Conservation (phyloP, 2,329 filamentous ascomycete species). For the Nigrospora osmanthi region DNA sequence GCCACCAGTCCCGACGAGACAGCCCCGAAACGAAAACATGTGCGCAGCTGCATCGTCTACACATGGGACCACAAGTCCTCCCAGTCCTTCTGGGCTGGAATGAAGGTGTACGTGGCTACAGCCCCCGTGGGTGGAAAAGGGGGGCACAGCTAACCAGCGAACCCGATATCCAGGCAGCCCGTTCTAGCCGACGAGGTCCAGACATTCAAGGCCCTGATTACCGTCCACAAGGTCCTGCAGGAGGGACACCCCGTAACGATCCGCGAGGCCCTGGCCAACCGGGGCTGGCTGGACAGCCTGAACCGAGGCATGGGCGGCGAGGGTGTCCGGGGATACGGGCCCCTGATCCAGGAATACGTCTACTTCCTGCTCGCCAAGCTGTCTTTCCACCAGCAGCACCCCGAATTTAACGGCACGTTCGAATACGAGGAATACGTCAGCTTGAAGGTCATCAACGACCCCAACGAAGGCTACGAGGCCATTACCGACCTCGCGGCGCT, state of each 20-base stretch:
- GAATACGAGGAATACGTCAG: slow-evolving; percentile 99
- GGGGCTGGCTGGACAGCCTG: slow-evolving; percentile 87
- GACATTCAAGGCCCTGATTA: slow-evolving; percentile 97
- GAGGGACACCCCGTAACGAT: slow-evolving; percentile 87
- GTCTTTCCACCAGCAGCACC: slow-evolving; percentile 92
- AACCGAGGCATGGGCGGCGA: slow-evolving; percentile 77
- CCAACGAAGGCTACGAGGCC: slow-evolving; percentile 95
- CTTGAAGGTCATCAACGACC: slow-evolving; percentile 95
- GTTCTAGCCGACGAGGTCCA: slow-evolving; percentile 97
- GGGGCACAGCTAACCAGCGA: not conserved
- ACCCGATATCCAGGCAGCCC: slow-evolving; percentile 61
- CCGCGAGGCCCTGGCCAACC: slow-evolving; percentile 81
- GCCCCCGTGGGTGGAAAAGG: not conserved
- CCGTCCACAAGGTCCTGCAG: slow-evolving; percentile 93
- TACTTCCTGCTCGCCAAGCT: slow-evolving; percentile 92
- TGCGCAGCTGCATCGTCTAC: slow-evolving; percentile 95
- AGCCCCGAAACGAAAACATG: slow-evolving; percentile 79
- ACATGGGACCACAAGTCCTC: slow-evolving; percentile 99
- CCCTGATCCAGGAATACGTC: slow-evolving; percentile 93
- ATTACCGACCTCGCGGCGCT: slow-evolving; percentile 94
- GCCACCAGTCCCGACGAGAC: slow-evolving; percentile 62
- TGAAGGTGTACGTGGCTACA: slow-evolving; percentile 77
- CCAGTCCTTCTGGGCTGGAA: slow-evolving; percentile 89
- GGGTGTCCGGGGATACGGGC: slow-evolving; percentile 81
- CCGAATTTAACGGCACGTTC: slow-evolving; percentile 97